Evolutionary conservation across 768 basidiomycete species (phyloP), one percentile per base, ranked within the genome.

Genomic region (Lyophyllum atratum): DNA sequence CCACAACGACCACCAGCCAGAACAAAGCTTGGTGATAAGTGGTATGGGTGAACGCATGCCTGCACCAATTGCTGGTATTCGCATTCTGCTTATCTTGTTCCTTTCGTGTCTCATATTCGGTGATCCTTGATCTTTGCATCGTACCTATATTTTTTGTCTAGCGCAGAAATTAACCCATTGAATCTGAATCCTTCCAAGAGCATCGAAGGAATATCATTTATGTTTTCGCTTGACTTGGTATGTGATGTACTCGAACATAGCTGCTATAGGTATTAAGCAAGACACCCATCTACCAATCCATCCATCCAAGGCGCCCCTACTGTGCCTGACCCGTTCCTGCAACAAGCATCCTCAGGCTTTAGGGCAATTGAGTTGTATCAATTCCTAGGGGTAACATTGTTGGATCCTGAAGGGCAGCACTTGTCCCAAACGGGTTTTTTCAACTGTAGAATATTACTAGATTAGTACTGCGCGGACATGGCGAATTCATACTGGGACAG

Each of bases 1-100:
- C 93, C 94, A 0, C 84, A 86, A 62, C 82, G 95, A 33, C 78
- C 83, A 3, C 77, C 83, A 33, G 82, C 85, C 1, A 71, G 74
- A 58, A 84, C 75, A 24, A 81, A 75, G 59, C 72, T 85, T 2
- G 87, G 85, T 9, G 78, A 80, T 47, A 85, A 88, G 68, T 92
- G 89, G 90, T 88, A 90, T 62, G 89, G 89, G 49, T 90, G 63
- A 74, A 49, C 26, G 15, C 8, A 8, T 12, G 28, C 10, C 17
- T 24, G 8, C n/a, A 21, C 22, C 26, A 4, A 14, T 15, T 45
- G 1, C 25, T 29, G 26, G n/a, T 47, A n/a, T n/a, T 9, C 28
- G 26, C 29, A 28, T 22, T 44, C 22, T 7, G n/a, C n/a, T n/a
- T n/a, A n/a, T n/a, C n/a, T n/a, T n/a, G n/a, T n/a, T n/a, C 19